These are phyloP conservation scores for Chaetothyriales sp. DNA, from an alignment of 2,329 filamentous ascomycete genomes.

Conservation along the genomic window DNA sequence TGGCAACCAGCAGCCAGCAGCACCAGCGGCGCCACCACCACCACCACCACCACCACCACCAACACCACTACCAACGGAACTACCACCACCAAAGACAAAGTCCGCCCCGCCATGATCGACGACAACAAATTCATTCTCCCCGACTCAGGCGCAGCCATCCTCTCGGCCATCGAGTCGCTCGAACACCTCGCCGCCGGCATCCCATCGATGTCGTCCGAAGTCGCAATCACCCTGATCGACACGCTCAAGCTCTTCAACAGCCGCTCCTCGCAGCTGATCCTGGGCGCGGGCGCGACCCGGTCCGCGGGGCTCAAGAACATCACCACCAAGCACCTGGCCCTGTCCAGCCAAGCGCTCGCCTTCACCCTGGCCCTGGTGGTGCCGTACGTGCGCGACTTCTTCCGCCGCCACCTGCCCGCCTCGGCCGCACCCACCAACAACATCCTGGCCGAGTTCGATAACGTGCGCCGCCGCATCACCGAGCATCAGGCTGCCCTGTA, in stretches of 20 bases:
- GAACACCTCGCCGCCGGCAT: conserved; percentile 70
- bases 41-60: conserved; percentile 24
- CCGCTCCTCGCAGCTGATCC: conserved; percentile 85
- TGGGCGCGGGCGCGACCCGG: conserved; percentile 79
- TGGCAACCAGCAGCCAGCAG: conserved; percentile 27
- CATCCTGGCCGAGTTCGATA: conserved; percentile 68
- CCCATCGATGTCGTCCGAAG: conserved; percentile 74
- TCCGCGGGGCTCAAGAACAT: conserved; percentile 91
- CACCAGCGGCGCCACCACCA: conserved; percentile 6
- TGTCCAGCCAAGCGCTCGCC: conserved; percentile 75
- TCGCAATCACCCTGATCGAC: conserved; percentile 59
- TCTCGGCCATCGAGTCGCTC: conserved; percentile 68
- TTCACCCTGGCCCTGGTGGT: conserved; percentile 68
- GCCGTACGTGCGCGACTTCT: conserved; percentile 80
- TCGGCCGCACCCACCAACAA: conserved; percentile 36
- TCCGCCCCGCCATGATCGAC: conserved; percentile 61
- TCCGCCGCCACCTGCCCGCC: conserved; percentile 53
- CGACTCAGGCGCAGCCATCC: conserved; percentile 63
- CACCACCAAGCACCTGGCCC: conserved; percentile 82
- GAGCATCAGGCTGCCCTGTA: conserved; percentile 85
- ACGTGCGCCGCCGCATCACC: conserved; percentile 64
- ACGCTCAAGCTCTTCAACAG: conserved; percentile 93
- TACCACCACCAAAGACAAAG: conserved; percentile 39
- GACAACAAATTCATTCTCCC: conserved; percentile 75
- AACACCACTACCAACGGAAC: conserved; percentile 24